phyloP scores from a whole-genome alignment of 352 stramenopile genomes.

The Globisporangium carolinianum region DNA sequence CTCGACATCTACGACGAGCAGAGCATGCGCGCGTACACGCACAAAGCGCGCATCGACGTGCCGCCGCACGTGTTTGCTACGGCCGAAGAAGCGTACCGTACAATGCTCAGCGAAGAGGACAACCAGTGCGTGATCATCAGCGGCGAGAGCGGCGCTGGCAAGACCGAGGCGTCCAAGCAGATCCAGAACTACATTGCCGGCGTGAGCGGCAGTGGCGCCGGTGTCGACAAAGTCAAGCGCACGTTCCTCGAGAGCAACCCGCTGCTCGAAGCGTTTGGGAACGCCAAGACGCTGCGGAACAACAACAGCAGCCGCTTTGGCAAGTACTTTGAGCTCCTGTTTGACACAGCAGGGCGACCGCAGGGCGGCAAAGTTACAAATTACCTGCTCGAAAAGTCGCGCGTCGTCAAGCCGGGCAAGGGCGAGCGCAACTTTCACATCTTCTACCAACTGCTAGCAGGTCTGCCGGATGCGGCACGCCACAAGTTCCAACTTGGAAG shows the following conservation, averaged over 20 bases:
- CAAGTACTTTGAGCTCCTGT: conserved; percentile 94
- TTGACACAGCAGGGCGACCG: conserved; percentile 77
- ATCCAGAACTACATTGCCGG: conserved; percentile 89
- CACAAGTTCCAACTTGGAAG: conserved; percentile 67
- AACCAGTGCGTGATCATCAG: conserved; percentile 90
- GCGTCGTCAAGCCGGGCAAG: conserved; percentile 78
- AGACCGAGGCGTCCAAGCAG: conserved; percentile 87
- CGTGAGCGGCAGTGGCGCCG: conserved; percentile 65
- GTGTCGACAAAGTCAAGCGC: conserved; percentile 85
- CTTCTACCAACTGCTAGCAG: conserved; percentile 90
- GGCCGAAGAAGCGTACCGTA: conserved; percentile 81
- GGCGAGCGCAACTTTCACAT: conserved; percentile 94
- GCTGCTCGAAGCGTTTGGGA: conserved; percentile 95
- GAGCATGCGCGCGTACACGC: conserved; percentile 74
- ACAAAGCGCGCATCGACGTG: conserved; percentile 85
- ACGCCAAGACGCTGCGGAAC: conserved; percentile 93
- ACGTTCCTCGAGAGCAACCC: conserved; percentile 93
- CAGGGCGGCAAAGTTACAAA: conserved; percentile 89
- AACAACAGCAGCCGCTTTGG: conserved; percentile 94
- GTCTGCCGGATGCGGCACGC: conserved; percentile 44
- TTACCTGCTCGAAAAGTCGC: conserved; percentile 90
- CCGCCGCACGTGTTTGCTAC: conserved; percentile 83
- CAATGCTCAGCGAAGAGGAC: conserved; percentile 85
- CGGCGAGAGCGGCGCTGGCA: conserved; percentile 77
- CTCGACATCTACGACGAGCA: conserved; percentile 84